These are phyloP conservation scores for Aspergillus transmontanensis DNA, from an alignment of 2,329 filamentous ascomycete species.

Conservation along the genomic window DNA sequence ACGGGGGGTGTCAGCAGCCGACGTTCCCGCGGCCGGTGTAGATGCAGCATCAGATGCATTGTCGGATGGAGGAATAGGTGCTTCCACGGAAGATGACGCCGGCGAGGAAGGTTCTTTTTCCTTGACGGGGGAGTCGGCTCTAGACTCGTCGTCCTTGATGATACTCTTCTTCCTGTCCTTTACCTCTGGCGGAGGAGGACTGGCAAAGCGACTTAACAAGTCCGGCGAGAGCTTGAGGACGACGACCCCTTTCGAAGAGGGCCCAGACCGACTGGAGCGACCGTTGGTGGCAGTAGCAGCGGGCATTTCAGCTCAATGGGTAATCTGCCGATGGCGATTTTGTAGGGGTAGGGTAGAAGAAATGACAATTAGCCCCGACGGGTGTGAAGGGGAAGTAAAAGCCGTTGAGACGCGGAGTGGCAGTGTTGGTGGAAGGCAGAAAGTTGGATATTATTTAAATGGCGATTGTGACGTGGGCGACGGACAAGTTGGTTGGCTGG, in stretches of 20 bases:
- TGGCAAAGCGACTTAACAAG: constrained; percentile 39
- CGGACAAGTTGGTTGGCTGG: constrained; percentile 6
- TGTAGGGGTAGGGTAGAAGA: neutral
- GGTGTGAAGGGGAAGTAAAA: constrained; percentile 6
- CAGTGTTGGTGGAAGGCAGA: constrained; percentile 10
- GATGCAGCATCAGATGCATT: constrained; percentile 44
- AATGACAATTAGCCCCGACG: constrained; percentile 2
- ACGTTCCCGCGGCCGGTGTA: constrained; percentile 43
- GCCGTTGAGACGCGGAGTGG: constrained; percentile 10
- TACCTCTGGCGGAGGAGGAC: constrained; percentile 21
- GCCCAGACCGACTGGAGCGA: constrained; percentile 36
- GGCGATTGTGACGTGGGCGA: constrained; percentile 28
- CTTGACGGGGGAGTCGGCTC: constrained; percentile 27
- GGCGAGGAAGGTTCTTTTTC: constrained; percentile 38
- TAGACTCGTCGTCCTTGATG: constrained; percentile 18
- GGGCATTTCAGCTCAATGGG: constrained; percentile 7
- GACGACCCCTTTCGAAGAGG: constrained; percentile 35
- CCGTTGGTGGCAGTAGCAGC: constrained; percentile 35
- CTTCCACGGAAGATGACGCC: constrained; percentile 38
- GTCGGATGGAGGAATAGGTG: constrained; percentile 43
- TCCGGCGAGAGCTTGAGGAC: constrained; percentile 44
- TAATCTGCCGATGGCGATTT: neutral
- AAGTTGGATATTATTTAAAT: constrained; percentile 7
- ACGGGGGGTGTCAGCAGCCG: constrained; percentile 57
- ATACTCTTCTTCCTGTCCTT: constrained; percentile 24